Evolutionary conservation across 1,284 basidiomycete genomes (phyloP).

Genomic region (Marasmius fiardii): DNA sequence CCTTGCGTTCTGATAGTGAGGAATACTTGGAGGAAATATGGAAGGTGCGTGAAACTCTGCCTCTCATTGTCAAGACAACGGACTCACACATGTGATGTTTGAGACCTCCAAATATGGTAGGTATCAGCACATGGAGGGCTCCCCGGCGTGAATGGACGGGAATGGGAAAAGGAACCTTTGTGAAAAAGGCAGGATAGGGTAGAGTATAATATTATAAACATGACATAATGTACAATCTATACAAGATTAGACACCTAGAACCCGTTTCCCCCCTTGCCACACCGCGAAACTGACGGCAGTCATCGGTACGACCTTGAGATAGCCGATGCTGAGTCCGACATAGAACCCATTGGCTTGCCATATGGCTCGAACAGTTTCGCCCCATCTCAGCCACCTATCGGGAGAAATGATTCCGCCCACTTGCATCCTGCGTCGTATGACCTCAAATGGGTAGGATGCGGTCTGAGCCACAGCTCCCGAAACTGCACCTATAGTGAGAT

Average conservation of each 20-base stretch:
- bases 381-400: slow-evolving; percentile 76
- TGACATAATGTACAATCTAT: slow-evolving; percentile 13
- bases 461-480: slow-evolving; percentile 91
- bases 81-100: too few relatives aligned
- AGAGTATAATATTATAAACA: slow-evolving; percentile 11
- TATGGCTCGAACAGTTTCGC: slow-evolving; percentile 72
- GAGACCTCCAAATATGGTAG: too few relatives aligned
- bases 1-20: too few relatives aligned
- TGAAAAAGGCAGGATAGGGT: slow-evolving; percentile 10
- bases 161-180: not conserved
- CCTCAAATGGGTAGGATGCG: slow-evolving; percentile 94
- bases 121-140: too few relatives aligned
- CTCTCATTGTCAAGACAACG: too few relatives aligned
- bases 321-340: slow-evolving; percentile 91
- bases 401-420: slow-evolving; percentile 85
- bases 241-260: slow-evolving; percentile 46
- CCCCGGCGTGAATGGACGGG: too few relatives aligned
- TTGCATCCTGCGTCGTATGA: slow-evolving; percentile 93
- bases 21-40: too few relatives aligned
- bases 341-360: slow-evolving; percentile 82
- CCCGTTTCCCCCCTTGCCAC: slow-evolving; percentile 71
- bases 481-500: slow-evolving; percentile 85
- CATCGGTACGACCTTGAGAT: slow-evolving; percentile 97
- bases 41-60: too few relatives aligned
- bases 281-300: slow-evolving; percentile 79